Conservation (phyloP, 805 yeast species). For the Candida odintsovae region DNA sequence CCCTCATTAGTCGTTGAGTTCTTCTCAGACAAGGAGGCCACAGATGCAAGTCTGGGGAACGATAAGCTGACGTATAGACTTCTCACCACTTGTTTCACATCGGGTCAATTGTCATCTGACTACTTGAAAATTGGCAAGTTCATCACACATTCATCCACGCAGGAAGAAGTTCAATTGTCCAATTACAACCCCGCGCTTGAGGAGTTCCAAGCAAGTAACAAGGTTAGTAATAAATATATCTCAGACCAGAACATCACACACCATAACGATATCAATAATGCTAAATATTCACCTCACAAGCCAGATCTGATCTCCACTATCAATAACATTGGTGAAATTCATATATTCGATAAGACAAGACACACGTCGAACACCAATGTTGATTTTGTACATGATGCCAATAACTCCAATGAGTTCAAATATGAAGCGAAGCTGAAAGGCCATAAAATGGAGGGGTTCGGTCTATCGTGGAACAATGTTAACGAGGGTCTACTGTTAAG, state of each 20-base stretch:
- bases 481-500: conserved; percentile 54
- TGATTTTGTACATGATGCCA: conserved; percentile 45
- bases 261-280: conserved; percentile 66
- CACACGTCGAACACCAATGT: conserved; percentile 47
- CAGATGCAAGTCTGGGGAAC: background rate
- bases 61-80: conserved; percentile 35
- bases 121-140: conserved; percentile 33
- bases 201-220: conserved; percentile 27
- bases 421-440: conserved; percentile 47
- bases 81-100: conserved; percentile 59
- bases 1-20: conserved; percentile 71
- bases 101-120: conserved; percentile 53
- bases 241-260: conserved; percentile 59
- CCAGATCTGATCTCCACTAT: conserved; percentile 76
- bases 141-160: conserved; percentile 19
- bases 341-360: conserved; percentile 77
- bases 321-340: conserved; percentile 58
- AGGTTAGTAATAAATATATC: conserved; percentile 31
- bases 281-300: conserved; percentile 76
- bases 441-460: conserved; percentile 53
- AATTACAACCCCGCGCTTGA: conserved; percentile 31
- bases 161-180: conserved; percentile 20
- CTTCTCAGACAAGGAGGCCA: conserved; percentile 42
- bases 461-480: conserved; percentile 63
- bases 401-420: conserved; percentile 25